Evolutionary conservation across 1,139 yeast genomes (phyloP).

Genomic region (Groenewaldozyma auringiensis): DNA sequence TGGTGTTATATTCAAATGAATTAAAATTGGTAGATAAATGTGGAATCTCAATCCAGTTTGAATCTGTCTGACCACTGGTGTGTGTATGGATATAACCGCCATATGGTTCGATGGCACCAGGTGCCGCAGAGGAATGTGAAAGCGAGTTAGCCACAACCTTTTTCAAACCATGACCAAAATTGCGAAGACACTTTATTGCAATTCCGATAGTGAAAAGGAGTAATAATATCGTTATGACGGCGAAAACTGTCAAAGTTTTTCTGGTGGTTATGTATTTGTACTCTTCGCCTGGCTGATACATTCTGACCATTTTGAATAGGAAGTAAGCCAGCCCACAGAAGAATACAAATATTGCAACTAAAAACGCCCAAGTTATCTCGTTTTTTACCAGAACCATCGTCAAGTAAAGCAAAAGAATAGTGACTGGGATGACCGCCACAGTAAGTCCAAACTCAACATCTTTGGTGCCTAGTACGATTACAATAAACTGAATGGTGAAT

Average conservation of each 20-base stretch:
- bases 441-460: slow-evolving; percentile 47
- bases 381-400: slow-evolving; percentile 38
- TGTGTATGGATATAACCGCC: no score
- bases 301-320: slow-evolving; percentile 42
- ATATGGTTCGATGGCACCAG: no score
- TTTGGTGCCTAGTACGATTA: slow-evolving; percentile 39
- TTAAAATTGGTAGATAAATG: no score
- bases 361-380: slow-evolving; percentile 33
- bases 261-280: slow-evolving; percentile 41
- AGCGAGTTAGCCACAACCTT: no score
- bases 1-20: no score
- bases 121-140: no score
- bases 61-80: no score
- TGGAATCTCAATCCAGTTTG: no score
- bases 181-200: slow-evolving; percentile 34
- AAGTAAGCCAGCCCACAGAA: slow-evolving; percentile 44
- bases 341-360: slow-evolving; percentile 32
- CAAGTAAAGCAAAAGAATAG: slow-evolving; percentile 35
- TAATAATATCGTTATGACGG: slow-evolving; percentile 40
- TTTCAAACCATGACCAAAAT: slow-evolving; percentile 39
- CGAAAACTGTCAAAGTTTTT: slow-evolving; percentile 43
- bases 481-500: slow-evolving; percentile 47
- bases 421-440: slow-evolving; percentile 42
- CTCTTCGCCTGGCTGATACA: slow-evolving; percentile 42
- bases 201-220: slow-evolving; percentile 35